phyloP scores from a whole-genome alignment of 2,329 filamentous ascomycete species.

The Leptographium procerum region DNA sequence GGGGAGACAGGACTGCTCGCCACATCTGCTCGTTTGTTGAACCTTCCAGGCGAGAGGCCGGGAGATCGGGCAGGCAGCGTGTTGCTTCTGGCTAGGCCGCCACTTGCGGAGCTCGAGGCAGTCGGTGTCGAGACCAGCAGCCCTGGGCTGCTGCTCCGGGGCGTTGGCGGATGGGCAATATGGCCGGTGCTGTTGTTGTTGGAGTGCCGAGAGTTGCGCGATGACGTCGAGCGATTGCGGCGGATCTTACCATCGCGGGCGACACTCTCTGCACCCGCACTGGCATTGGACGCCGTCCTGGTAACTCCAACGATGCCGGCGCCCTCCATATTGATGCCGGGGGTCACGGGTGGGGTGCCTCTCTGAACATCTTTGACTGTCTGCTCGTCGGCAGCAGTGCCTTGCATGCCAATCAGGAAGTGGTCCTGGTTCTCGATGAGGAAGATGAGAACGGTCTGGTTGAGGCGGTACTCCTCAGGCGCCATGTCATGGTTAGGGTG shows the following conservation, averaged over 20 bases:
- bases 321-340: conserved; percentile 32
- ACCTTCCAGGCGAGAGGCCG: conserved; percentile 54
- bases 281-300: conserved; percentile 77
- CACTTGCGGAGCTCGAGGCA: conserved; percentile 10
- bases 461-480: conserved; percentile 83
- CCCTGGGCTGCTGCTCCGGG: conserved; percentile 52
- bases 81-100: conserved; percentile 59
- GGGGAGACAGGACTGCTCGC: conserved; percentile 20
- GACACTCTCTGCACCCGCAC: conserved; percentile 77
- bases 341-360: conserved; percentile 47
- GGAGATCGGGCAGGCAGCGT: conserved; percentile 85
- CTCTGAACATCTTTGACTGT: conserved; percentile 55
- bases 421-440: conserved; percentile 97
- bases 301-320: conserved; percentile 41
- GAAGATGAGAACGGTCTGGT: conserved; percentile 95
- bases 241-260: conserved; percentile 69
- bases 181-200: conserved; percentile 22
- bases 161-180: conserved; percentile 34
- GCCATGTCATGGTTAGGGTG: conserved; percentile 94
- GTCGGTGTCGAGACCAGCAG: conserved; percentile 41
- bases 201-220: conserved; percentile 70
- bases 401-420: conserved; percentile 96
- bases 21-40: conserved; percentile 31
- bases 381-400: conserved; percentile 89
- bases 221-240: conserved; percentile 85